phyloP scores from a whole-genome alignment of 2,329 filamentous ascomycete species.

The Aspergillus piperis region DNA sequence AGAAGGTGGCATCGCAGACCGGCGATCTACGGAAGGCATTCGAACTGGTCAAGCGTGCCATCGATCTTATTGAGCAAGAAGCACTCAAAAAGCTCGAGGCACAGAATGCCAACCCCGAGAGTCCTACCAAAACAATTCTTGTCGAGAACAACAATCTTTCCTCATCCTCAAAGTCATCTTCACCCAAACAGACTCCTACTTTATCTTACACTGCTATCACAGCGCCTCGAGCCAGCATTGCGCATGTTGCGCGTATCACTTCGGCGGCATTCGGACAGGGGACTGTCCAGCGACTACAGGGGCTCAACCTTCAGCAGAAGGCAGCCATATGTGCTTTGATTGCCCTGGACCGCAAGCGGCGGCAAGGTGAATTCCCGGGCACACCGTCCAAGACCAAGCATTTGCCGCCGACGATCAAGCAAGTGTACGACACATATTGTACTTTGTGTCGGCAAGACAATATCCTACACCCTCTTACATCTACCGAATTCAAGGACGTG shows the following conservation, averaged over 20 bases:
- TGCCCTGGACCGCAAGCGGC: constrained; percentile 74
- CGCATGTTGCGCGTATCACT: constrained; percentile 88
- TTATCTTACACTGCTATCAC: constrained; percentile 69
- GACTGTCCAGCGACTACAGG: constrained; percentile 77
- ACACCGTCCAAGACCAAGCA: constrained; percentile 63
- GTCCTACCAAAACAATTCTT: constrained; percentile 73
- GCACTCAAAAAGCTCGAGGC: constrained; percentile 72
- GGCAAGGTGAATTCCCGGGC: constrained; percentile 45
- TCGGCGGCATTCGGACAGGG: constrained; percentile 88
- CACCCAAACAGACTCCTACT: constrained; percentile 43
- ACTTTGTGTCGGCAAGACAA: constrained; percentile 81
- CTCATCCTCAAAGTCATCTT: constrained; percentile 44
- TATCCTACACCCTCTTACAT: constrained; percentile 84
- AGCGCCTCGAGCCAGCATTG: constrained; percentile 84
- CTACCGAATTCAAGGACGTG: constrained; percentile 92
- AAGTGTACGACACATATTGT: constrained; percentile 80
- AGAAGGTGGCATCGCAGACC: constrained; percentile 91
- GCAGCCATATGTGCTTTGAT: constrained; percentile 87
- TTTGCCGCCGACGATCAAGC: constrained; percentile 76
- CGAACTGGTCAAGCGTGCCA: constrained; percentile 84
- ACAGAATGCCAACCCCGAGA: constrained; percentile 55
- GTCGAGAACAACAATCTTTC: constrained; percentile 79
- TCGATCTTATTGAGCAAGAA: constrained; percentile 86
- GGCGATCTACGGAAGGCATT: constrained; percentile 94
- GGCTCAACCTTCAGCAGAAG: constrained; percentile 93